Conservation (phyloP, 371 early-diverging fungal species). For the Mucor racemosus region DNA sequence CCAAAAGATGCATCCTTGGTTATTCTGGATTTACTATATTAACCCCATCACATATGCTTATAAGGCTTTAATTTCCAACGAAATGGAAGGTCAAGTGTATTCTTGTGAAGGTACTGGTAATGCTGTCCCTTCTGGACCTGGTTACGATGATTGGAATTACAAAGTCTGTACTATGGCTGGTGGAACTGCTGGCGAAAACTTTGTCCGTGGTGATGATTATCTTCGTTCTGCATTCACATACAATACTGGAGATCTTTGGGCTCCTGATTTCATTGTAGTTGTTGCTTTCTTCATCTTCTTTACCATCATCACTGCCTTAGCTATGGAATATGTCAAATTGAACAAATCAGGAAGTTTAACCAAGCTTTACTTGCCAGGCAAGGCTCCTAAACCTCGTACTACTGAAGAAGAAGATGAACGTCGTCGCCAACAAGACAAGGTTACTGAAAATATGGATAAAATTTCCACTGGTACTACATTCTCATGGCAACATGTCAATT, state of each 20-base stretch:
- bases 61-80: conserved; percentile 73
- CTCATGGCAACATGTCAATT: conserved; percentile 59
- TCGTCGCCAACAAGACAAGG: conserved; percentile 28
- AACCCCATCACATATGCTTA: conserved; percentile 75
- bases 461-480: conserved; percentile 51
- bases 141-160: conserved; percentile 56
- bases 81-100: conserved; percentile 66
- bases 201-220: conserved; percentile 66
- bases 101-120: conserved; percentile 52
- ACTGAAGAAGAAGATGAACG: conserved; percentile 35
- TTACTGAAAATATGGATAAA: conserved; percentile 36
- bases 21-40: conserved; percentile 77
- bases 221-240: conserved; percentile 61
- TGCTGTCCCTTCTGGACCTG: conserved; percentile 64
- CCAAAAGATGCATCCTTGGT: conserved; percentile 69
- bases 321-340: conserved; percentile 53
- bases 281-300: conserved; percentile 58
- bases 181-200: conserved; percentile 51
- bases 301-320: conserved; percentile 41
- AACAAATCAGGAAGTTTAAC: conserved; percentile 53
- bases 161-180: conserved; percentile 69
- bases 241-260: conserved; percentile 36
- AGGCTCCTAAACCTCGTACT: conserved; percentile 33
- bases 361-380: conserved; percentile 52
- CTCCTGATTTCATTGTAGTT: conserved; percentile 43